Percentiles rank a stretch among this genome's conserved stretches.
Conservation (phyloP, 768 basidiomycete genomes). For the Lanmaoa pseudosensibilis region DNA sequence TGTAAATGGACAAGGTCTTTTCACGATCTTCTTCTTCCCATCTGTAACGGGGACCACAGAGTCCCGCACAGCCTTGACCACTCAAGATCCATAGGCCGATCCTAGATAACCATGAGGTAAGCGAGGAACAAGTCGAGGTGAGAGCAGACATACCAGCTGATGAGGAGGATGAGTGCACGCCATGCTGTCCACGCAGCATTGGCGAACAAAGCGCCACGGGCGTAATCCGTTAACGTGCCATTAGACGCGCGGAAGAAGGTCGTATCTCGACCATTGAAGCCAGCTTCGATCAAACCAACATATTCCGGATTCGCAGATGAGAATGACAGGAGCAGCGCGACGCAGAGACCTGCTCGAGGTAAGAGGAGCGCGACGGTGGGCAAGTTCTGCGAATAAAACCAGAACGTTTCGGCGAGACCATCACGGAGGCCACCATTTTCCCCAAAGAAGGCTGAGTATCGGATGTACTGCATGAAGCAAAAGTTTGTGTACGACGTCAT, state of each 20-base stretch:
- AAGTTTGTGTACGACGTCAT: slow-evolving; percentile 83
- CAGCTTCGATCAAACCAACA: slow-evolving; percentile 47
- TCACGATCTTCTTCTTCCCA: slow-evolving; percentile 82
- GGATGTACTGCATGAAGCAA: slow-evolving; percentile 80
- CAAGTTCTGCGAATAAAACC: slow-evolving; percentile 81
- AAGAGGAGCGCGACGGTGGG: slow-evolving; percentile 81
- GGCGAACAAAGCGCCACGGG: slow-evolving; percentile 74
- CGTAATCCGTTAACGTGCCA: slow-evolving; percentile 72
- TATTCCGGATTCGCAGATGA: slow-evolving; percentile 49
- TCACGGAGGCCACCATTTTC: slow-evolving; percentile 51
- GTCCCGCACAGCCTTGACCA: slow-evolving; percentile 73
- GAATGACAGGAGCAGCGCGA: slow-evolving; percentile 72
- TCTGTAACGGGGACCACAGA: slow-evolving; percentile 78
- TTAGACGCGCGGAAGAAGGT: slow-evolving; percentile 69
- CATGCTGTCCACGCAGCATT: slow-evolving; percentile 83
- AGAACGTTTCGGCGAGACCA: slow-evolving; percentile 79
- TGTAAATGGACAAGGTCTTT: slow-evolving; percentile 53
- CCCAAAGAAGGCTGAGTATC: slow-evolving; percentile 63
- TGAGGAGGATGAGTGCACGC: slow-evolving; percentile 64
- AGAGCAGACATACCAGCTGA: slow-evolving; percentile 54
- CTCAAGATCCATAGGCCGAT: slow-evolving; percentile 78
- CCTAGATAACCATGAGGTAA: slow-evolving; percentile 39
- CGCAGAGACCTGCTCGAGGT: slow-evolving; percentile 74
- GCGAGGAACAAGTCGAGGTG: neutral
- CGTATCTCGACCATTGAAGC: slow-evolving; percentile 55